Evolutionary conservation across 1,284 basidiomycete species (phyloP), one percentile per base, ranked within the genome.

Genomic region (Fomitopsis betulina): DNA sequence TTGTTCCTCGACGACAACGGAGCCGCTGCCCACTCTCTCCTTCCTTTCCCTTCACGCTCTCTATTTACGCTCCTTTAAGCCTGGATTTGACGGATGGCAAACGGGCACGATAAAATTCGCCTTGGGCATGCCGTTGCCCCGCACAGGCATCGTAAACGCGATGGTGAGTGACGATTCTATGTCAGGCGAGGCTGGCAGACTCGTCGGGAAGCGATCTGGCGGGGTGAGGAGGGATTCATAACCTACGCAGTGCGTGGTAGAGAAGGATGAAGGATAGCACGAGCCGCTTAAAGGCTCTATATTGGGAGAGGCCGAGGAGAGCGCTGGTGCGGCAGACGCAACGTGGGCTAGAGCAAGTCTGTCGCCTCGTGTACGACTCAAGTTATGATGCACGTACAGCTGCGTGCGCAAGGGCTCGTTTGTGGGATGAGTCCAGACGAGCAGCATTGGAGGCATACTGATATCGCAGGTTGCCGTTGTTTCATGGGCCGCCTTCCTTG

Each of bases 31-130:
- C 49, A 27, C 49, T 32, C 49, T 6, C 49, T 51, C 49, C 49
- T 32, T 51, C 49, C 49, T 51, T 51, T 47, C 45, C 19, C 45
- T 13, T 51, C 19, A 35, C 49, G 49, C 19, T 51, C 49, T 23
- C 33, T 51, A 51, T 27, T 51, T 51, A 51, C 49, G 49, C 49
- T 51, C 49, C n/a, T 51, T 51, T 35, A 51, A 51, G 30, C n/a
- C 10, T 51, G 49, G n/a, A 35, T 35, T 32, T 19, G 33, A 33
- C 33, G 52, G 39, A 63, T 63, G 63, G 62, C 62, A 58, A 61
- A 35, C 54, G 60, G 58, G 5, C 61, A 65, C 62, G 62, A 62
- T 57, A 62, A 54, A 12, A 57, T 66, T 37, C 63, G 63, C 30
- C 42, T 60, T 13, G 65, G 65, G 23, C 65, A 65, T 43, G 59